Evolutionary conservation across 1,284 basidiomycete species (phyloP), one percentile per base, ranked within the genome.

Genomic region (Ceratobasidium sp.): DNA sequence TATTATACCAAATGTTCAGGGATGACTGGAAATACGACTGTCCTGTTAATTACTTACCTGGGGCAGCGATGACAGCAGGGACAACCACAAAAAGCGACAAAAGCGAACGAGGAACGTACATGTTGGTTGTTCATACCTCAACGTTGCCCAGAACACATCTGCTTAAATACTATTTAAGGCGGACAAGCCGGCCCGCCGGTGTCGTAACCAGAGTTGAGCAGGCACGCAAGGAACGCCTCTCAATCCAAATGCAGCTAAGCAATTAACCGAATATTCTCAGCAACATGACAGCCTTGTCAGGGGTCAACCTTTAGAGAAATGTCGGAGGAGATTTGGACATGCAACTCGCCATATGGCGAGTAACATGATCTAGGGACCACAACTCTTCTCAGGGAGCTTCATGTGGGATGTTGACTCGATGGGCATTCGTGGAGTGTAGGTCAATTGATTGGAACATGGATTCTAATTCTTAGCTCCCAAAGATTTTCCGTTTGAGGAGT

Each of bases 41-140:
- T 31, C n/a, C n/a, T n/a, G n/a, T n/a, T 22, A 2, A 47, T 60
- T 41, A 11, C 44, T 4, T 47, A 72, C 69, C 57, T 36, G 69
- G 69, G 15, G 69, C 57, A 19, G 69, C 69, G 57, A 56, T 47
- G 9, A 47, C 69, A 50, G 41, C 69, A 7, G 69, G 60, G 31
- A 45, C 57, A 17, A 47, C 47, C 7, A 33, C 69, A 41, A 72
- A 31, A 47, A 72, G 36, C 8, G 56, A 72, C 22, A 47, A 17
- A 17, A 72, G 5, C 9, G 54, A 50, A 31, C 29, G 31, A 41
- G 56, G 33, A 22, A 56, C 15, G 41, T 22, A 45, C 69, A 72
- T 72, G 1, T 45, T 41, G 45, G 22, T 17, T 59, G 24, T 4
- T 41, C 36, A 41, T 11, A 41, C 36, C 11, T 41, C 6, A 41